Base-by-base conservation (phyloP, 768 basidiomycete genomes). In the Rhodosporidiobolus sp. region DNA sequence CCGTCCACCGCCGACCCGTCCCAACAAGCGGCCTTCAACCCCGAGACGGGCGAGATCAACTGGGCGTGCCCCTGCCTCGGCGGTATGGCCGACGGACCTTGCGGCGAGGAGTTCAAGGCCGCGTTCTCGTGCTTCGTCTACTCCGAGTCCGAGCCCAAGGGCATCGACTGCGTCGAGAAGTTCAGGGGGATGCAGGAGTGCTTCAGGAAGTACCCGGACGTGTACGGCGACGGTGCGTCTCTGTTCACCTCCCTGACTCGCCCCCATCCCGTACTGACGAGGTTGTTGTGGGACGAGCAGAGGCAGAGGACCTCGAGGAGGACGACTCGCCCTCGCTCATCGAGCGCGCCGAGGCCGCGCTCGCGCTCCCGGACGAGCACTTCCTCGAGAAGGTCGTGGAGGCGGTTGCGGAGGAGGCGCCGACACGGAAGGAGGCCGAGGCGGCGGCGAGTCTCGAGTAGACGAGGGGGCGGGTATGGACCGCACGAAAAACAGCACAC, bases 11-110 rank as follows among this genome's bases (percentile, higher is more conserved):
- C 35, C 16, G 24, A 35, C 12, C n/a, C 60, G 5, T 58, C 69
- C 2, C 74, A 75, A 49, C 48, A 67, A 1, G 86, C 86, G 50
- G 95, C 96, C 9, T 98, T 87, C 85, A 90, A 99, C 82, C 94
- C 94, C 28, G 93, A 87, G 73, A 99, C 96, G 3, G 96, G 96
- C 55, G 94, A 97, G 85, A 98, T 99, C 79, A 99, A 99, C 83
- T 99, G 96, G 96, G 96, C 97, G 80, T 99, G 96, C 81, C 93
- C 96, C 2, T 98, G 96, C 81, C 87, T 99, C 14, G 96, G 96
- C 45, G 96, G 96, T 61, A 97, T 99, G 96, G 95, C 95, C 17
- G 85, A 98, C 79, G 95, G 96, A 11, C 93, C 94, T 17, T 99
- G 96, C 79, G 96, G 96, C 16, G 85, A 86, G 72, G 86, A 97